A percentile compares a stretch with the other conserved stretches of the same genome.
These are phyloP conservation scores for Pachyrhizus erosus DNA, from an alignment of 306 rosid genomes.

Conservation along the genomic window DNA sequence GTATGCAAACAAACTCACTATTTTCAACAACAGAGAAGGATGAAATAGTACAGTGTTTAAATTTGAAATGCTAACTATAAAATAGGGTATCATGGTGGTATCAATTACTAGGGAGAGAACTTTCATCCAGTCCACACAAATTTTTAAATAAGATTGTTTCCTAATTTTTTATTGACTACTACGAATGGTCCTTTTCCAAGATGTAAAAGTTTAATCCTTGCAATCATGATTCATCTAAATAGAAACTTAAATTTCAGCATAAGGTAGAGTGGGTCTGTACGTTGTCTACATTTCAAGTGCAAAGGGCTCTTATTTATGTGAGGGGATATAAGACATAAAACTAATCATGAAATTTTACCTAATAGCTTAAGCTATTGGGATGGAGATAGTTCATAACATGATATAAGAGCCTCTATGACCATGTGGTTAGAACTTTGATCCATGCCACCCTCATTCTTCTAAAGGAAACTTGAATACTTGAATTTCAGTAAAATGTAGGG, in stretches of 20 bases:
- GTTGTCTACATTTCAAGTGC: not conserved
- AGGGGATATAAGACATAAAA: not conserved
- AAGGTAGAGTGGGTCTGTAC: not conserved
- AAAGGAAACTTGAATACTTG: not conserved
- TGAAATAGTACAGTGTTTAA: not conserved
- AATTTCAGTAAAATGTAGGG: not conserved
- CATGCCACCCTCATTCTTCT: not conserved
- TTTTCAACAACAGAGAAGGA: constrained; percentile 30
- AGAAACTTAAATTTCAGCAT: not conserved
- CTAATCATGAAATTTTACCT: not conserved
- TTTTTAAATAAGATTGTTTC: constrained; percentile 11
- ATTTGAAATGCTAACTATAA: constrained; percentile 9
- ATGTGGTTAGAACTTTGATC: not conserved
- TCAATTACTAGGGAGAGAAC: constrained; percentile 1
- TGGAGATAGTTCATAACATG: not conserved
- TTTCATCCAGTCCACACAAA: constrained; percentile 1
- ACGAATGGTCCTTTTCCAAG: not conserved
- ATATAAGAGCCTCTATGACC: not conserved
- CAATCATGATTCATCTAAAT: not conserved
- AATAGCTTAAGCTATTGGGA: not conserved
- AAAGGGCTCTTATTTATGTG: not conserved
- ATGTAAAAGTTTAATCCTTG: not conserved
- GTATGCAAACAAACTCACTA: constrained; percentile 31
- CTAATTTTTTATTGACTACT: not conserved
- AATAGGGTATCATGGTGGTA: constrained; percentile 3